A percentile compares a stretch with the other conserved stretches of the same genome.
Evolutionary conservation across 331 rosid genomes (phyloP).

Genomic region (Telfairia occidentalis): DNA sequence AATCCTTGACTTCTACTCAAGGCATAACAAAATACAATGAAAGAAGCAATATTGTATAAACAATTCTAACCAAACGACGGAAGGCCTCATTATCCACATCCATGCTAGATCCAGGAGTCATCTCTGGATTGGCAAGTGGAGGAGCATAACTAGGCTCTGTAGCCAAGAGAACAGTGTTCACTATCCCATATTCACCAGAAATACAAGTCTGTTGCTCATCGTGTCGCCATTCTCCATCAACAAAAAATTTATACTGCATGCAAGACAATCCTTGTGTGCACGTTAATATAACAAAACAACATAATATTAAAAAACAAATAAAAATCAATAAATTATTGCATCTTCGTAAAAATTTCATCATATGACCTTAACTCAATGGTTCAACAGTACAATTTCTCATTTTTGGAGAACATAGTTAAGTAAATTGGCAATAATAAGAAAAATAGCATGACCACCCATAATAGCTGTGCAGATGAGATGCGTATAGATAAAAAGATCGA

Average conservation of each 20-base stretch:
- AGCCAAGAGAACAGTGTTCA: constrained; percentile 60
- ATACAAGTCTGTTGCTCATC: constrained; percentile 66
- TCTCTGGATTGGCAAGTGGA: constrained; percentile 35
- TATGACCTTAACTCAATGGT: neutral
- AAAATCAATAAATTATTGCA: neutral
- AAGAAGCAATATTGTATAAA: neutral
- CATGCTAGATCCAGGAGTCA: constrained; percentile 64
- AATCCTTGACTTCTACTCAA: neutral
- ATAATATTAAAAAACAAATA: neutral
- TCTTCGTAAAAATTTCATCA: neutral
- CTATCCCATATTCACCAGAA: constrained; percentile 68
- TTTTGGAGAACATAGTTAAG: neutral
- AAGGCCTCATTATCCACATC: constrained; percentile 84
- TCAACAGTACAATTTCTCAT: neutral
- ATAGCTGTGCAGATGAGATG: neutral
- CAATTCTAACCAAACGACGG: constrained; percentile 52
- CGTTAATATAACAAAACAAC: constrained; percentile 5
- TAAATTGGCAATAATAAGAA: neutral
- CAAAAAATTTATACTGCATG: constrained; percentile 91
- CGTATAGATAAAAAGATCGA: neutral
- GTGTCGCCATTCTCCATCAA: constrained; percentile 94
- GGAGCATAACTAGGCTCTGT: constrained; percentile 54
- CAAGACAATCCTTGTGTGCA: constrained; percentile 15
- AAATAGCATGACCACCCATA: neutral
- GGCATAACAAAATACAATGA: neutral